These are phyloP conservation scores for Exophiala xenobiotica DNA, from an alignment of 2,329 filamentous ascomycete genomes.

Conservation along the genomic window DNA sequence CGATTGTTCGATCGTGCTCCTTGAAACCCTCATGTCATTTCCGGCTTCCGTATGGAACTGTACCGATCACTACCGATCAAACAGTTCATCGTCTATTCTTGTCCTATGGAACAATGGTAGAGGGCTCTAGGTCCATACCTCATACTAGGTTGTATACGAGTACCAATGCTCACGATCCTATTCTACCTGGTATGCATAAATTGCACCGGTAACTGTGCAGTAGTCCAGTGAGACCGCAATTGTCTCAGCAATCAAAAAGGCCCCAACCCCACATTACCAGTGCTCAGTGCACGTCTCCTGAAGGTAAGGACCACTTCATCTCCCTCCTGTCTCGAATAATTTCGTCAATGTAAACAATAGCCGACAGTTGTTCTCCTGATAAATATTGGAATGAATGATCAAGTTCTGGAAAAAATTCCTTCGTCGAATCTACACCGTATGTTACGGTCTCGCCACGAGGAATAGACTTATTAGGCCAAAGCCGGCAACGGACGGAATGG, in stretches of 20 bases:
- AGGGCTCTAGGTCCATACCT: not conserved
- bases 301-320: constrained; percentile 13
- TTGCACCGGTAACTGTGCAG: not conserved
- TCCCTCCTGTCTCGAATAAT: constrained; percentile 20
- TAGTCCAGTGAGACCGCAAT: constrained; percentile 17
- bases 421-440: too few relatives aligned
- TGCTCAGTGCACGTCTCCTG: constrained; percentile 19
- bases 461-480: not conserved
- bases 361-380: not conserved
- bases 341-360: constrained; percentile 1
- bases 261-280: constrained; percentile 16
- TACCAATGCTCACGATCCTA: constrained; percentile 4
- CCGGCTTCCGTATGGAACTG: too few relatives aligned
- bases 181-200: not conserved
- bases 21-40: too few relatives aligned
- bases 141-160: not conserved
- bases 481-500: too few relatives aligned
- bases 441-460: not conserved
- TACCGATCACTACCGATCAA: too few relatives aligned
- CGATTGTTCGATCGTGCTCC: not conserved
- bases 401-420: too few relatives aligned
- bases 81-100: too few relatives aligned
- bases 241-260: constrained; percentile 21
- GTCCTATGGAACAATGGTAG: not conserved
- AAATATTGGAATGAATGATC: not conserved